Percentiles rank a stretch among this genome's conserved stretches.
Conservation (phyloP, 2,329 filamentous ascomycete genomes). For the Talaromyces verruculosus region DNA sequence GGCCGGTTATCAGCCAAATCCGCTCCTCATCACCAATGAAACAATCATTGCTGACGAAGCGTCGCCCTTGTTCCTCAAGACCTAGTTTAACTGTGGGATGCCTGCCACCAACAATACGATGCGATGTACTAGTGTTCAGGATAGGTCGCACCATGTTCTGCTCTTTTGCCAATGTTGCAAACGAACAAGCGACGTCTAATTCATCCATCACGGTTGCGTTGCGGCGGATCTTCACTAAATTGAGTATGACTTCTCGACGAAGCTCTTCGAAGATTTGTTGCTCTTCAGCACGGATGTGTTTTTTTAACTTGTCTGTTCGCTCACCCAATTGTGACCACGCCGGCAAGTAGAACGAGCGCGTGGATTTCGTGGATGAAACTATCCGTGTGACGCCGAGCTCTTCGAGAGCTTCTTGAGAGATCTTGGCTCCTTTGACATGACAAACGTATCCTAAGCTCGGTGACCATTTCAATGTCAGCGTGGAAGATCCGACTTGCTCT, state of each 20-base stretch:
- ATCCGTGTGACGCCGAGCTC: constrained; percentile 50
- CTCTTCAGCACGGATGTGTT: constrained; percentile 81
- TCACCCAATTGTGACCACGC: constrained; percentile 83
- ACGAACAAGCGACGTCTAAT: constrained; percentile 84
- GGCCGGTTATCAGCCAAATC: constrained; percentile 69
- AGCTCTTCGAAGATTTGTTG: constrained; percentile 73
- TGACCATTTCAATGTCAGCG: constrained; percentile 79
- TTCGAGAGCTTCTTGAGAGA: constrained; percentile 52
- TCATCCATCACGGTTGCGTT: constrained; percentile 93
- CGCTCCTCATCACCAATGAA: constrained; percentile 73
- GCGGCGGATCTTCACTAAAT: constrained; percentile 79
- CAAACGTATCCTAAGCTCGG: constrained; percentile 85
- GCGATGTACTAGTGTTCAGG: constrained; percentile 63
- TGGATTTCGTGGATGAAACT: constrained; percentile 78
- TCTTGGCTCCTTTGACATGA: constrained; percentile 77
- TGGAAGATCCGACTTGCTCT: constrained; percentile 59
- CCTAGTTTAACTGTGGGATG: constrained; percentile 91
- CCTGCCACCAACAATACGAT: constrained; percentile 79
- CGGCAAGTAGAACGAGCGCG: constrained; percentile 77
- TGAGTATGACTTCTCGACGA: constrained; percentile 72
- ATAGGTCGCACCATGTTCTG: constrained; percentile 71
- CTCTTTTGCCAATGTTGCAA: constrained; percentile 75
- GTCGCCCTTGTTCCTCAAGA: constrained; percentile 73
- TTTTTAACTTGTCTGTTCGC: constrained; percentile 72
- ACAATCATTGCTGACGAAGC: constrained; percentile 84